A percentile compares a stretch with the other conserved stretches of the same genome.
phyloP scores from a whole-genome alignment of 306 rosid species.

The Alnus rubra region DNA sequence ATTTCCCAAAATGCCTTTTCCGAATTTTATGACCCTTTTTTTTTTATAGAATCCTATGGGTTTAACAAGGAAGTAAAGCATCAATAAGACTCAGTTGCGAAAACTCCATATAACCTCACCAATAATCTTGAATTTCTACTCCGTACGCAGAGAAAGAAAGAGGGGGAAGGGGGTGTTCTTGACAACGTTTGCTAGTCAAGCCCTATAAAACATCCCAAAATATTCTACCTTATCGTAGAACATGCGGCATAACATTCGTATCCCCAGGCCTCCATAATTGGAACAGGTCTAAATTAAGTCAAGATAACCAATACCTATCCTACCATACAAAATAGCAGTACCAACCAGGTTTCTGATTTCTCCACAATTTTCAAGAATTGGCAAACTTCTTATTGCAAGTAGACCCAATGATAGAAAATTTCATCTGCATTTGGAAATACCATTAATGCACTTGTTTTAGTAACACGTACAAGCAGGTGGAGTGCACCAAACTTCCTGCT shows the following conservation, averaged over 20 bases:
- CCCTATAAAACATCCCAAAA: background rate
- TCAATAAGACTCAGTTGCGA: background rate
- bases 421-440: constrained; percentile 5
- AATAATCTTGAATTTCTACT: background rate
- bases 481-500: background rate
- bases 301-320: background rate
- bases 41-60: background rate
- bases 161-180: too few relatives aligned
- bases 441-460: background rate
- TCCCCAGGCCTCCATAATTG: background rate
- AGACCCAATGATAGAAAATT: background rate
- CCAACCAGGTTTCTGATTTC: background rate
- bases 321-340: background rate
- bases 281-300: background rate
- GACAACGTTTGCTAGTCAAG: background rate
- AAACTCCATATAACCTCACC: background rate
- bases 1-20: background rate
- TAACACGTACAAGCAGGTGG: constrained; percentile 6
- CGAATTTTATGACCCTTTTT: background rate
- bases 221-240: background rate
- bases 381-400: background rate
- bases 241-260: background rate
- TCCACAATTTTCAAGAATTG: background rate
- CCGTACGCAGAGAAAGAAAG: background rate
- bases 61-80: background rate